A percentile compares a stretch with the other conserved stretches of the same genome.
Evolutionary conservation across 345 rosid genomes (phyloP).

Genomic region (Arabis alpina): DNA sequence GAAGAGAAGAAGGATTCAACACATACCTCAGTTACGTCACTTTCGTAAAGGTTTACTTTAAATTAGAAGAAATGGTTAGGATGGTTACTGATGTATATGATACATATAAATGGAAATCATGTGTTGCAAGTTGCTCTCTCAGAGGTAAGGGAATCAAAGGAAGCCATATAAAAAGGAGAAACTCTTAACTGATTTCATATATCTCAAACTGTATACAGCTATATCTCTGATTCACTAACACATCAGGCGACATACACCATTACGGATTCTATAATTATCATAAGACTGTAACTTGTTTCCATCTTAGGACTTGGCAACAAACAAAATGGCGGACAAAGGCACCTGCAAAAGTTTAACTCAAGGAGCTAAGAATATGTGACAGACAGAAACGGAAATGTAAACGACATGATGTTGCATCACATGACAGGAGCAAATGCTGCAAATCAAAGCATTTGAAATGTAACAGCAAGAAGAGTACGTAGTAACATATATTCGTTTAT

Average conservation of each 20-base stretch:
- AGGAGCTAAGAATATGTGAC: constrained; percentile 22
- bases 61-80: constrained; percentile 24
- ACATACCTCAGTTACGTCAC: constrained; percentile 36
- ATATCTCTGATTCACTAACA: constrained; percentile 35
- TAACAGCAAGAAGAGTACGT: not conserved
- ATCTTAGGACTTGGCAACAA: constrained; percentile 25
- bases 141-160: constrained; percentile 21
- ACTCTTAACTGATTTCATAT: constrained; percentile 22
- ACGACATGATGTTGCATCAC: constrained; percentile 3
- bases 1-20: constrained; percentile 4
- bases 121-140: constrained; percentile 26
- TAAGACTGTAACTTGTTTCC: constrained; percentile 2
- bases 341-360: constrained; percentile 26
- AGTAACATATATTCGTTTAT: not conserved
- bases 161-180: constrained; percentile 18
- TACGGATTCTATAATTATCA: constrained; percentile 14
- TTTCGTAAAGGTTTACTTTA: constrained; percentile 20
- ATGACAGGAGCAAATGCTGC: constrained; percentile 11
- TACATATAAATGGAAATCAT: constrained; percentile 22
- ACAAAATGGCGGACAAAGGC: constrained; percentile 21
- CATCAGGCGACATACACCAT: constrained; percentile 8
- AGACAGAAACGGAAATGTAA: not conserved
- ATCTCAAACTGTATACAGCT: constrained; percentile 19
- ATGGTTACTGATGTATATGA: constrained; percentile 12
- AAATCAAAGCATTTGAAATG: constrained; percentile 5